Base-by-base conservation (phyloP, 257 asterid species). In the Solanum gandarillasii region DNA sequence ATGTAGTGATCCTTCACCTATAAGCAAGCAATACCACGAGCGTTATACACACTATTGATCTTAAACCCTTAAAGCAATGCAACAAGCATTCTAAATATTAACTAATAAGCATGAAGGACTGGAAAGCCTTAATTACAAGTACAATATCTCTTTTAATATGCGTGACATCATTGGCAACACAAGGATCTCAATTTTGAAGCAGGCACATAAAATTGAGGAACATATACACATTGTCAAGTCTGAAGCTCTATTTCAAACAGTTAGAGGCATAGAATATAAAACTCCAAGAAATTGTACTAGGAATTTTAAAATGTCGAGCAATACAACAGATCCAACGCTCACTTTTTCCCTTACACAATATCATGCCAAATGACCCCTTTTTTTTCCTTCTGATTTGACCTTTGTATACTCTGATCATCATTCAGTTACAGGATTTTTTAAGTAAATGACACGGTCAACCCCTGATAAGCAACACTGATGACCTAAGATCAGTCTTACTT, bases 1-100 rank as follows among this genome's bases (percentile, higher is more conserved):
- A 90, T 91, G 88, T 87, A 60, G 13, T 83, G 91, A 88, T 94
- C 98, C 89, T 97, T 96, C 39, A 96, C 99, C 99, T 97, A 93
- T 88, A 89, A 31, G 12, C 70, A 60, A 39, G 9, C 70, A 68
- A 39, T 48, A 84, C 70, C 58, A 23, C 38, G 32, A 29, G 32
- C n/a, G 78, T 68, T 29, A 38, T 78, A 41, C 39, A 7, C 29
- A 55, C 58, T 87, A 43, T 16, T 83, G 91, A 88, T 93, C 97
- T 88, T 95, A 95, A 34, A 94, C 99, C 98, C 96, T 94, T 87
- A 87, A 62, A 14, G 9, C 43, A 68, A 35, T 60, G 82, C 83
- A 72, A 31, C 46, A 48, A 38, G 41, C 27, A 86, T 43, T 39
- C 31, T 71, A 32, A 16, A 48, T 25, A 38, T 62, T 87, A 48